A percentile compares a stretch with the other conserved stretches of the same genome.
These are phyloP conservation scores for Trichoderma sp. DNA, from an alignment of 2,329 filamentous ascomycete species.

Conservation along the genomic window DNA sequence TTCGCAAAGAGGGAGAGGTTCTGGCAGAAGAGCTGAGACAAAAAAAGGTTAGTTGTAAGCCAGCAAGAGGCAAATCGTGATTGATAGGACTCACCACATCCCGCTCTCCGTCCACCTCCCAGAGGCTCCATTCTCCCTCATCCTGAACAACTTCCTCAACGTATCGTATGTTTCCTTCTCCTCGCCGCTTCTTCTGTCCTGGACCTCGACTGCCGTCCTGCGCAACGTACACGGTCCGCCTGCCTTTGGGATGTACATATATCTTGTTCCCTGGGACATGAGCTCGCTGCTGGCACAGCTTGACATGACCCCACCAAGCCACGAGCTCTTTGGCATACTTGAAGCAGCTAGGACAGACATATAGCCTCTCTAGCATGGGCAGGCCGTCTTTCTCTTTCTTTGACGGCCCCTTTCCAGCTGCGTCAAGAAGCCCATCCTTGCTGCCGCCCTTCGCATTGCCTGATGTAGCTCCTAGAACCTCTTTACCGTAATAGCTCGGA, in stretches of 20 bases:
- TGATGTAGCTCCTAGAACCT: slow-evolving; percentile 57
- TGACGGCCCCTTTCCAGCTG: slow-evolving; percentile 32
- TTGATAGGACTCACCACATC: slow-evolving; percentile 59
- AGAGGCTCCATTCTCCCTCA: slow-evolving; percentile 79
- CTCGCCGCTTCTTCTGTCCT: slow-evolving; percentile 42
- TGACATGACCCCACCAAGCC: slow-evolving; percentile 60
- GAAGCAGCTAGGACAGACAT: slow-evolving; percentile 92
- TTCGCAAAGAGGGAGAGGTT: slow-evolving; percentile 96
- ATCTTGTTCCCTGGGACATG: slow-evolving; percentile 68
- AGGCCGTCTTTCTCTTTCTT: slow-evolving; percentile 39
- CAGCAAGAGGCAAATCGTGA: background rate
- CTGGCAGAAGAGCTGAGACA: slow-evolving; percentile 75
- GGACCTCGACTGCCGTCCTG: slow-evolving; percentile 34
- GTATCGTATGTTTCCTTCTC: slow-evolving; percentile 40
- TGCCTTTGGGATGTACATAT: slow-evolving; percentile 62
- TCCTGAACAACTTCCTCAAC: slow-evolving; percentile 51
- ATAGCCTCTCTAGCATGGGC: slow-evolving; percentile 66
- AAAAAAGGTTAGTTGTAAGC: slow-evolving; percentile 10
- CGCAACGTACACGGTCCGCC: slow-evolving; percentile 42
- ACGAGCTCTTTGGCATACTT: slow-evolving; percentile 74
- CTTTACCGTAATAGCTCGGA: slow-evolving; percentile 84
- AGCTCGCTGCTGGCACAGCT: slow-evolving; percentile 54
- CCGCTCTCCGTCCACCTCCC: slow-evolving; percentile 88
- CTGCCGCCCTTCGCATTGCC: slow-evolving; percentile 31
- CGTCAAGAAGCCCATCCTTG: slow-evolving; percentile 34